These are phyloP conservation scores for Aspergillus proliferans DNA, from an alignment of 2,329 filamentous ascomycete genomes.

Conservation along the genomic window DNA sequence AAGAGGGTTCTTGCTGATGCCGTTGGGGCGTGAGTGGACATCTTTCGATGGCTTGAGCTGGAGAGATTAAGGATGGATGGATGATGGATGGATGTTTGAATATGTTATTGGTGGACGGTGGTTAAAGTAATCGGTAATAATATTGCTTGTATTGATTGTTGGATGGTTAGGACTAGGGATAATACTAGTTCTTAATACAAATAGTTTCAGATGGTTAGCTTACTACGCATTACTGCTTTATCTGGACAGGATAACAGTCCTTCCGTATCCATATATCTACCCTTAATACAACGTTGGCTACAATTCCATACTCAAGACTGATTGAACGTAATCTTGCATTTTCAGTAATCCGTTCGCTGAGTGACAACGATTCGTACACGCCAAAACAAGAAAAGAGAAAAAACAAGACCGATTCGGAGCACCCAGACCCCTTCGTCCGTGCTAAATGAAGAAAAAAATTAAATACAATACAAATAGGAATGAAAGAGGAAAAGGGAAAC, in stretches of 20 bases:
- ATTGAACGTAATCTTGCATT: neutral
- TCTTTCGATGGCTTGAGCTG: too few species aligned
- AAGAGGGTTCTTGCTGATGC: too few species aligned
- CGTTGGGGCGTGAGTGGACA: too few species aligned
- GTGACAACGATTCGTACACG: slow-evolving; percentile 3
- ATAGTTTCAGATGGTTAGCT: neutral
- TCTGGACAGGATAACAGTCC: too few species aligned
- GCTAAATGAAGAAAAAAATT: slow-evolving; percentile 14
- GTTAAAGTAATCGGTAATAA: neutral
- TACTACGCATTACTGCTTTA: too few species aligned
- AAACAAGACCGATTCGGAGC: slow-evolving; percentile 4
- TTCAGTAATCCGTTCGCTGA: neutral
- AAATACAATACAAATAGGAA: slow-evolving; percentile 28
- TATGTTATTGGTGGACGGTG: neutral
- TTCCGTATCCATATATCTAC: too few species aligned
- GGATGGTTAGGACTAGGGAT: neutral
- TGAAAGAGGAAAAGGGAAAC: slow-evolving; percentile 8
- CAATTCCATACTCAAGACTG: neutral
- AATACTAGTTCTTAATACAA: neutral
- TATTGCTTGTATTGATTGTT: neutral
- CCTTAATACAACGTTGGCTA: neutral
- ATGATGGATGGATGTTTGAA: neutral
- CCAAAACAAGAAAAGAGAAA: slow-evolving; percentile 2
- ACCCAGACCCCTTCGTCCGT: slow-evolving; percentile 6
- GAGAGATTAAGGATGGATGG: neutral